Conservation (phyloP, 139 green algal genomes). For the Haematococcus lacustris region DNA sequence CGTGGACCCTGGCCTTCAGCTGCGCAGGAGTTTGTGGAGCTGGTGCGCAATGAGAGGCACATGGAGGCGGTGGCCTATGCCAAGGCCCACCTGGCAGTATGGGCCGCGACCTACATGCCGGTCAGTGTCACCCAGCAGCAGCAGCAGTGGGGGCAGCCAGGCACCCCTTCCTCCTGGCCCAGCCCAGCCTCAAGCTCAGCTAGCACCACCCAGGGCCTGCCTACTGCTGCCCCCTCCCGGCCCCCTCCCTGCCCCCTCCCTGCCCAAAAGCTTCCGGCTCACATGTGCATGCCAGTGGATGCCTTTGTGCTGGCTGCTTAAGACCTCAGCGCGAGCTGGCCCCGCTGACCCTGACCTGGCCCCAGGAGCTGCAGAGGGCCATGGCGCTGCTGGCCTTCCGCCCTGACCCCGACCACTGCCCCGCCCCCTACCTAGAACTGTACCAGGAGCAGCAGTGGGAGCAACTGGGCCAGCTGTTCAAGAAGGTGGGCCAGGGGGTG, state of each 20-base stretch:
- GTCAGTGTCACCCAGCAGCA: not conserved
- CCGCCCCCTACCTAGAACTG: slow-evolving; percentile 48
- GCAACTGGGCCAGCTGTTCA: slow-evolving; percentile 57
- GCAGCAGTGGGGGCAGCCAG: not conserved
- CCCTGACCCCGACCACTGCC: slow-evolving; percentile 39
- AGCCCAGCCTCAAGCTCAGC: not conserved
- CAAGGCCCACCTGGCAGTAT: slow-evolving; percentile 64
- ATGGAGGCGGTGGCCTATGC: slow-evolving; percentile 74
- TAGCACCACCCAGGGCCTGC: not conserved
- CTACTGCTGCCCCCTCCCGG: not conserved
- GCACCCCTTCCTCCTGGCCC: not conserved
- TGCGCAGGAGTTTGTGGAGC: slow-evolving; percentile 85
- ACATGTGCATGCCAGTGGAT: not conserved
- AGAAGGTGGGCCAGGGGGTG: slow-evolving; percentile 11
- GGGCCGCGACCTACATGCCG: slow-evolving; percentile 23
- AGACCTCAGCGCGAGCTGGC: not conserved
- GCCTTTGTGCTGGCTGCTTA: not conserved
- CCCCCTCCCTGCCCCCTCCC: no score
- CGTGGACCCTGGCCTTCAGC: not conserved
- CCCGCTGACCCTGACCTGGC: slow-evolving; percentile 22
- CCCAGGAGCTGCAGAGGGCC: slow-evolving; percentile 76
- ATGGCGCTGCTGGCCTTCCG: slow-evolving; percentile 72
- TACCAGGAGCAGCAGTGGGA: slow-evolving; percentile 51
- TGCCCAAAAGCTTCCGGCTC: not conserved
- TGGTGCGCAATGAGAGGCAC: slow-evolving; percentile 55